These are phyloP conservation scores for Dioszegia crocea DNA, from an alignment of 768 basidiomycete genomes.

Conservation along the genomic window DNA sequence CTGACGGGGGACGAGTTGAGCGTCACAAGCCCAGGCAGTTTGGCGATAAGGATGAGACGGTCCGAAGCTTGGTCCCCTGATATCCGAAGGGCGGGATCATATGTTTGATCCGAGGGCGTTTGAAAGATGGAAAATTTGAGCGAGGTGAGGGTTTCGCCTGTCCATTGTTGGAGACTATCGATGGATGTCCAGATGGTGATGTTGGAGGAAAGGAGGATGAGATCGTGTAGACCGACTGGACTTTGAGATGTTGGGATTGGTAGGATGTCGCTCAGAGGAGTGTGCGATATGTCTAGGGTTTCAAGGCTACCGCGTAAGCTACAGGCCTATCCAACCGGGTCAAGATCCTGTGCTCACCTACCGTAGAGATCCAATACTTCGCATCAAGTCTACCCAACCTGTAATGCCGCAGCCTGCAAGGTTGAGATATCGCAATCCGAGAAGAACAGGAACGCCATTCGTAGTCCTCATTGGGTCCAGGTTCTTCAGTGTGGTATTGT, in stretches of 20 bases:
- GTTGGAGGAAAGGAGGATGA: conserved; percentile 7
- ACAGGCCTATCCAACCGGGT: too few relatives aligned
- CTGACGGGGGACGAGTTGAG: conserved; percentile 37
- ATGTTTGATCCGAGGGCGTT: neutral
- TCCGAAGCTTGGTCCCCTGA: conserved; percentile 13
- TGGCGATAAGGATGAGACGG: conserved; percentile 37
- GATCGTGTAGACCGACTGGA: neutral
- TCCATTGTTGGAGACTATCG: conserved; percentile 11
- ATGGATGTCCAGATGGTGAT: conserved; percentile 24
- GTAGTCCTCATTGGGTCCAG: neutral
- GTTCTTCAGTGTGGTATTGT: conserved; percentile 10
- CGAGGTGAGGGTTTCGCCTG: conserved; percentile 8
- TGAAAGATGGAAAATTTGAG: conserved; percentile 17
- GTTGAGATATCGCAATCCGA: conserved; percentile 22
- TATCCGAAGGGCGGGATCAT: neutral
- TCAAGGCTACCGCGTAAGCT: conserved; percentile 6
- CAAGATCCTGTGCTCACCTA: too few relatives aligned
- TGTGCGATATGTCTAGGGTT: conserved; percentile 17
- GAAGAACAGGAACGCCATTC: neutral
- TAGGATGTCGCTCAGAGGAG: conserved; percentile 6
- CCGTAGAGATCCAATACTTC: neutral
- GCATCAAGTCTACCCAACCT: conserved; percentile 20
- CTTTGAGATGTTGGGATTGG: neutral
- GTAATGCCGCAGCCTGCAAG: conserved; percentile 28
- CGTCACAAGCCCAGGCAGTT: conserved; percentile 17